Base-by-base conservation (phyloP, 208 protist genomes). In the Strigomonas culicis region DNA sequence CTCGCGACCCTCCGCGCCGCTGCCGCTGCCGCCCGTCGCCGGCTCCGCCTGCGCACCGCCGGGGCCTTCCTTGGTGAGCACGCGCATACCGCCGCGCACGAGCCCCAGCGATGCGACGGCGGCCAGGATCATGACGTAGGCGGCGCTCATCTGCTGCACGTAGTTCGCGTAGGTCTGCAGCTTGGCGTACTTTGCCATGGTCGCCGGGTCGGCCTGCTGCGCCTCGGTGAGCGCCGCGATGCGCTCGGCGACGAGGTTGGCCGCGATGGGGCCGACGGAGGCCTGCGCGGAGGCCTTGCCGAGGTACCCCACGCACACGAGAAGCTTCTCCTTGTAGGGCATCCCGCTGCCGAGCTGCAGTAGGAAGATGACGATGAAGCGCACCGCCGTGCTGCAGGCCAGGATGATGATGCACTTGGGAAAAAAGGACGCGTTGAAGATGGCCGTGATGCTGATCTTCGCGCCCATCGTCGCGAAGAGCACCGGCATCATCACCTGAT, bases 71-170 rank as follows among this genome's bases (percentile, higher is more conserved):
- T 68, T 58, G 55, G 55, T 62, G 31, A 93, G 64, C 21, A 93
- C 43, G 0, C 58, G 25, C 68, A 76, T 72, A 3, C 87, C 87
- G 21, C 75, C 79, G 17, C 70, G 75, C 58, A 90, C 77, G 27
- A 90, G 69, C 21, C 77, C 73, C 2, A 93, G 25, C 10, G 87
- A 86, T 15, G 87, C 82, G 39, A 88, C 58, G 17, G 76, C 74
- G 7, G 87, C 78, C 80, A 88, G 80, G 66, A 90, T 82, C 82
- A 93, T 88, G 19, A 90, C 84, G 64, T 90, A 93, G 64, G 88
- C 73, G 10, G 84, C 84, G 11, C 72, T 71, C 71, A 90, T 85
- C 57, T 85, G 75, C 68, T 90, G 74, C 15, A 90, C 75, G 43
- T 88, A 83, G 60, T 86, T 78, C 6, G 87, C 87, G 61, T 79